These are phyloP conservation scores for Fusarium chaquense DNA, from an alignment of 2,329 filamentous ascomycete species.

Conservation along the genomic window DNA sequence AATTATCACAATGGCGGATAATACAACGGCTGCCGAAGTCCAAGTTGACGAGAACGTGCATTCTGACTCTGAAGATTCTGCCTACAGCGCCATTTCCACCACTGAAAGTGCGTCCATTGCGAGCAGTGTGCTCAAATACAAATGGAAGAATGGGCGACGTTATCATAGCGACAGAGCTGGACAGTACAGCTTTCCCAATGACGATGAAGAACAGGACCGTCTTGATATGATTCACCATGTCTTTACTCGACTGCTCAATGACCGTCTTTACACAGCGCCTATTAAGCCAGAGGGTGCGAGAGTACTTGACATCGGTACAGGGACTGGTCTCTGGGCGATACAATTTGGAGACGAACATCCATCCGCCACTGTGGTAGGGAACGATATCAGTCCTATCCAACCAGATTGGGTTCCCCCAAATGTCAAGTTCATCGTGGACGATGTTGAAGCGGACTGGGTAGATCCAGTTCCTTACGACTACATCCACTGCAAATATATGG, in stretches of 20 bases:
- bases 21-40: constrained; percentile 9
- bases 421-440: constrained; percentile 69
- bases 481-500: constrained; percentile 54
- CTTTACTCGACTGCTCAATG: constrained; percentile 50
- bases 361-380: constrained; percentile 53
- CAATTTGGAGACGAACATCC: constrained; percentile 55
- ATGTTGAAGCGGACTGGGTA: constrained; percentile 68
- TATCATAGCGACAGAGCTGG: constrained; percentile 57
- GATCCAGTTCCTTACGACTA: constrained; percentile 48
- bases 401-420: constrained; percentile 66
- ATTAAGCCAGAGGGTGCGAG: constrained; percentile 54
- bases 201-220: constrained; percentile 55
- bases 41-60: constrained; percentile 18
- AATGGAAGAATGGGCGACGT: constrained; percentile 55
- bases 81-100: background rate
- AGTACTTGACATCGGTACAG: constrained; percentile 60
- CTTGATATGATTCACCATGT: constrained; percentile 56
- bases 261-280: constrained; percentile 53
- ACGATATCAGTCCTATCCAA: constrained; percentile 59
- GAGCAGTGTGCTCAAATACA: constrained; percentile 28
- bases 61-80: constrained; percentile 6
- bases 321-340: constrained; percentile 63
- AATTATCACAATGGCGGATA: background rate
- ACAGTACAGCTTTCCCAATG: constrained; percentile 55
- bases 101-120: constrained; percentile 10